These are phyloP conservation scores for Penicillium lividum DNA, from an alignment of 495 filamentous ascomycete genomes.

Conservation along the genomic window DNA sequence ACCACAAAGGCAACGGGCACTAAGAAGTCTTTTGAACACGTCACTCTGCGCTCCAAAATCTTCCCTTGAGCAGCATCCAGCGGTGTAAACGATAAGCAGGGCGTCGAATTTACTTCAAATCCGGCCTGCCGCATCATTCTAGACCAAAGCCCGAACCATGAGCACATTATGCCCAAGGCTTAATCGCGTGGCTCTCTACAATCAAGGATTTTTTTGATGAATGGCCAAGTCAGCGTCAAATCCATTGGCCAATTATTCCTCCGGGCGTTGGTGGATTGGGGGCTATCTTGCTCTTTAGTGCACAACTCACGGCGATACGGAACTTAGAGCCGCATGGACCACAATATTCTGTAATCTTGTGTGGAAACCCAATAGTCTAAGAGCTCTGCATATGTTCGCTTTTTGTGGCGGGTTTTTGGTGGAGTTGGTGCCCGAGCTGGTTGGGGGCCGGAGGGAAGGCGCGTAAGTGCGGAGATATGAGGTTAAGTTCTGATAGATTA, in stretches of 20 bases:
- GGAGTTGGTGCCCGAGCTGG: conserved; percentile 1
- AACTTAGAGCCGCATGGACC: not conserved
- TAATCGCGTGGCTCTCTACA: not conserved
- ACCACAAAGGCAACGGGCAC: not conserved
- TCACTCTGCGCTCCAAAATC: too few species aligned
- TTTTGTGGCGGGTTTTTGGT: not conserved
- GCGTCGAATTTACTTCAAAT: not conserved
- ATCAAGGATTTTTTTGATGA: not conserved
- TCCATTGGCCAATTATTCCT: not conserved
- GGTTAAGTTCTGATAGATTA: not conserved
- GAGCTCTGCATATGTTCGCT: not conserved
- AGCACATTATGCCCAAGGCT: not conserved
- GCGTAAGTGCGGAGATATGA: conserved; percentile 11
- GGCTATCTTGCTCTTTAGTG: not conserved
- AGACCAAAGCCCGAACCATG: not conserved
- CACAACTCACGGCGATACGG: not conserved
- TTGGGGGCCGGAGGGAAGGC: conserved; percentile 1
- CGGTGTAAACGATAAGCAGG: not conserved
- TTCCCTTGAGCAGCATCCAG: not conserved
- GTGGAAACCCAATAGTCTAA: not conserved
- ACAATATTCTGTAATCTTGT: not conserved
- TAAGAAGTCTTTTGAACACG: not conserved
- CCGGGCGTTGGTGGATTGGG: not conserved
- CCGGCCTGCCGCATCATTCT: not conserved
- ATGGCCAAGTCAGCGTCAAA: not conserved